Evolutionary conservation across 2,329 filamentous ascomycete species (phyloP), one percentile per base, ranked within the genome.

Genomic region (Grosmannia huntii): DNA sequence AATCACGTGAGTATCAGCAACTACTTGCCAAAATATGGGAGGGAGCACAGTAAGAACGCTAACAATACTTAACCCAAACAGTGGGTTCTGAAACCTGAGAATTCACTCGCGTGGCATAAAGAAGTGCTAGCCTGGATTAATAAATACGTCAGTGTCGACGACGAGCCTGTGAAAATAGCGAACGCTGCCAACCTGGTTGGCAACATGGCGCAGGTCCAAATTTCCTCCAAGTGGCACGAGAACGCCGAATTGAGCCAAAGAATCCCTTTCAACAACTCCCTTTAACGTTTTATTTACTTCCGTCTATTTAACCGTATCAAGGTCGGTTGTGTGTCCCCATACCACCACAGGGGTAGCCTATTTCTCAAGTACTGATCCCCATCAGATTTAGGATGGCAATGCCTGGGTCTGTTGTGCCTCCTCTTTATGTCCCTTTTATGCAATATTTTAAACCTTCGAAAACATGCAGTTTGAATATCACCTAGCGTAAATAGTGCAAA

Each of bases 61-160:
- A 41, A 48, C 27, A 28, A 2, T 4, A 16, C 14, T 25, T 14
- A 6, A 12, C 11, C 19, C 12, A 50, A 50, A 19, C 25, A 84
- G 81, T 85, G 89, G 89, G 90, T 96, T 4, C 68, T 96, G 57
- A 95, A 96, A 69, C 89, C 87, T 0, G 92, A 96, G 72, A 97
- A 97, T 70, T 87, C 85, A 4, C 74, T 96, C 21, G 79, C 95
- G 23, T 97, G 94, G 94, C 90, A 97, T 67, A 81, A 81, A 58
- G 87, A 90, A 59, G 90, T 97, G 19, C 68, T 96, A 33, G 82
- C 82, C 58, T 96, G 88, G 83, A 84, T 85, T 62, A 85, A 85
- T 65, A 79, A 83, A 66, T 83, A 81, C 64, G 77, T 77, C 27
- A 77, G 78, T 0, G 66, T 82, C 3, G 63, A 64, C 5, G 55